Base-by-base conservation (phyloP, 768 basidiomycete species). In the Mrakia gelida region DNA sequence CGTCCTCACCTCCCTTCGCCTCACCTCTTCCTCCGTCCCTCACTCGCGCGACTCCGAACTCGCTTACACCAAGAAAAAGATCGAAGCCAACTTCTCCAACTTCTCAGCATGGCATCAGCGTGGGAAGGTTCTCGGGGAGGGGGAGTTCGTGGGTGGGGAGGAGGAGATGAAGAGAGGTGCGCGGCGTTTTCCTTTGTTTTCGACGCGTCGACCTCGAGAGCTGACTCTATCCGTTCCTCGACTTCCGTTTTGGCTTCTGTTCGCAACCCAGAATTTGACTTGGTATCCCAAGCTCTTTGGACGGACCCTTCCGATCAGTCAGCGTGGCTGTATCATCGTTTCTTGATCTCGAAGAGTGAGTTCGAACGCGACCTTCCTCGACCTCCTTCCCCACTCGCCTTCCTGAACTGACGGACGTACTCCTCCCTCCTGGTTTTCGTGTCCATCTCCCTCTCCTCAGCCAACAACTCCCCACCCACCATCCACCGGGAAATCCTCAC, bases 61-160 rank as follows among this genome's bases (percentile, higher is more conserved):
- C 38, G 87, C 86, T 0, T 98, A 93, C 82, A 98, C 97, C 3
- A 90, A 88, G 63, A 89, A 88, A 79, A 98, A 98, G 87, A 98
- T 99, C 80, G 91, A 92, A 84, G 86, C 91, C 71, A 98, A 93
- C 82, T 95, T 98, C 83, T 96, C 94, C 49, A 98, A 99, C 83
- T 98, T 97, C 83, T 96, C 94, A 80, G 97, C 97, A 30, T 99
- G 97, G 97, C 97, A 99, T 84, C 95, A 97, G 81, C 90, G 97
- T 49, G 93, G 94, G 0, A 96, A 94, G 82, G 38, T 72, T 45
- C n/a, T 73, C 30, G 26, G 49, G 16, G 43, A 26, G 43, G 70
- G 61, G 11, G 23, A 49, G 18, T 77, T 76, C 54, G 70, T 63
- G 18, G 88, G 91, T 18, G 88, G 91, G 75, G 86, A 87, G 72